Conservation (phyloP, 2,329 filamentous ascomycete species). For the Exophiala bonariae region DNA sequence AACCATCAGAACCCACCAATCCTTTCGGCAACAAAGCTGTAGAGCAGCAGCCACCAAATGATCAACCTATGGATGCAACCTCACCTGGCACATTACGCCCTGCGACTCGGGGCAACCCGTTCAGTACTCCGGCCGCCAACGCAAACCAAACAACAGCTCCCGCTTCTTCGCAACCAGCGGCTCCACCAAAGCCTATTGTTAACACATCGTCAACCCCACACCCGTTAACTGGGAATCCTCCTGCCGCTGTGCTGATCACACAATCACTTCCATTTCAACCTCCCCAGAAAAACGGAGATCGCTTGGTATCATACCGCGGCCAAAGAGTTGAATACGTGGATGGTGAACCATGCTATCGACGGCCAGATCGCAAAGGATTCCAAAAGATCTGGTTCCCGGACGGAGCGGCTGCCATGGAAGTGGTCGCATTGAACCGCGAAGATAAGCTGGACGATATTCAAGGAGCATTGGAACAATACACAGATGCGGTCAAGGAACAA, state of each 20-base stretch:
- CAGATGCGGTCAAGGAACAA: constrained; percentile 56
- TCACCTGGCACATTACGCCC: constrained; percentile 34
- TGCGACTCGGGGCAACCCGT: constrained; percentile 32
- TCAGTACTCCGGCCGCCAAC: constrained; percentile 25
- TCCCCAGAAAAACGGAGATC: constrained; percentile 27
- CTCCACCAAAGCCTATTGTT: constrained; percentile 13
- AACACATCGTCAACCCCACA: constrained; percentile 20
- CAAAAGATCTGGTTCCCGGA: constrained; percentile 72
- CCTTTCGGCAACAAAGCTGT: constrained; percentile 35
- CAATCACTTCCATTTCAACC: constrained; percentile 38
- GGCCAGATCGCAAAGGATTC: constrained; percentile 57
- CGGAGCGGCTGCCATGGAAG: constrained; percentile 56
- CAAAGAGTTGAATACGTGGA: constrained; percentile 58
- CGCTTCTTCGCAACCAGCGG: constrained; percentile 4
- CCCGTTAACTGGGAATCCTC: constrained; percentile 22
- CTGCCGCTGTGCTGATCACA: constrained; percentile 22
- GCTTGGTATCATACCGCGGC: constrained; percentile 63
- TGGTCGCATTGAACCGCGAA: constrained; percentile 46
- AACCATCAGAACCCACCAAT: constrained; percentile 43
- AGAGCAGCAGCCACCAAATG: constrained; percentile 15
- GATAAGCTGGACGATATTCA: constrained; percentile 44
- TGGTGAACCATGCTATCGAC: constrained; percentile 48
- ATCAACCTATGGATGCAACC: constrained; percentile 23
- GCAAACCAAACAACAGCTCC: constrained; percentile 27
- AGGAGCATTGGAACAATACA: constrained; percentile 55